These are phyloP conservation scores for Monosporozyma yasuniensis DNA, from an alignment of 805 yeast genomes.

Conservation along the genomic window DNA sequence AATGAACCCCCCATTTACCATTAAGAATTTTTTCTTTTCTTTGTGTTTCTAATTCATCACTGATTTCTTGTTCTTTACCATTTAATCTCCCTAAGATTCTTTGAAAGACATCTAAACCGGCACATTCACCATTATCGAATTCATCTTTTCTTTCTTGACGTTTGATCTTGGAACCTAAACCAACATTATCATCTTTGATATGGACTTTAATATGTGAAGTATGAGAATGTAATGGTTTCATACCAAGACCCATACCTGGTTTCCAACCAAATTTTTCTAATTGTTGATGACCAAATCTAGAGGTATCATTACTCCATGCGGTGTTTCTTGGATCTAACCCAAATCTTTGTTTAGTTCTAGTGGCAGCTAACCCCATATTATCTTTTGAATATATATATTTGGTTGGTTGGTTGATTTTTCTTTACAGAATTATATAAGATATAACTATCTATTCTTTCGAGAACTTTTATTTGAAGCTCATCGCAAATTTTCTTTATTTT, in stretches of 20 bases:
- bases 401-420: not conserved
- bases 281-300: conserved; percentile 82
- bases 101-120: conserved; percentile 90
- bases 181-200: conserved; percentile 73
- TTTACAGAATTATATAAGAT: not conserved
- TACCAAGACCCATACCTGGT: conserved; percentile 85
- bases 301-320: conserved; percentile 80
- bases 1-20: conserved; percentile 83
- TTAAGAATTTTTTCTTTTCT: conserved; percentile 61
- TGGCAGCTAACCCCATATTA: conserved; percentile 79
- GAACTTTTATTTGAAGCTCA: not conserved
- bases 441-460: not conserved
- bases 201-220: conserved; percentile 78
- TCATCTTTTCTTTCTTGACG: conserved; percentile 52
- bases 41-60: conserved; percentile 57
- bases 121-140: conserved; percentile 72
- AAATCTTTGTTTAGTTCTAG: conserved; percentile 70
- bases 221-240: conserved; percentile 37
- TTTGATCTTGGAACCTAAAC: conserved; percentile 78
- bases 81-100: conserved; percentile 80
- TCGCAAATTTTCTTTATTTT: conserved; percentile 1
- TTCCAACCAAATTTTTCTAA: conserved; percentile 80
- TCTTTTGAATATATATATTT: not conserved
- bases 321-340: conserved; percentile 93
- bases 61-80: conserved; percentile 67